A percentile compares a stretch with the other conserved stretches of the same genome.
phyloP scores from a whole-genome alignment of 1,284 basidiomycete genomes.

The Boletus sp. region DNA sequence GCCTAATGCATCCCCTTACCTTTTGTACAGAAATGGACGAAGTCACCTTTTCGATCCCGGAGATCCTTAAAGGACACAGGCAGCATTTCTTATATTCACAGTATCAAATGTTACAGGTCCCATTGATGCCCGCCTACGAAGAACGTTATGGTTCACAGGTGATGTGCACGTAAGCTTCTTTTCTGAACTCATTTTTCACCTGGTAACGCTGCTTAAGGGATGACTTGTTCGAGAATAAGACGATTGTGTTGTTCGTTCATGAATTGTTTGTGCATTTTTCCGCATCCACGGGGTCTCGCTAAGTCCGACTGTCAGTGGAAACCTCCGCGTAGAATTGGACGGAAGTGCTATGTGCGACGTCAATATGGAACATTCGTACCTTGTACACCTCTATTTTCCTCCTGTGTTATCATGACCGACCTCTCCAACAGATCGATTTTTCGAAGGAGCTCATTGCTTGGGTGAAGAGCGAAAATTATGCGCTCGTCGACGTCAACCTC shows the following conservation, averaged over 20 bases:
- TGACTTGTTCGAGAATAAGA: constrained; percentile 65
- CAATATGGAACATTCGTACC: constrained; percentile 74
- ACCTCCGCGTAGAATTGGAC: constrained; percentile 76
- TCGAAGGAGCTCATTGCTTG: constrained; percentile 78
- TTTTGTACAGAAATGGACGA: constrained; percentile 49
- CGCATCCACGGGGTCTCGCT: constrained; percentile 3
- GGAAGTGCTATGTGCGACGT: constrained; percentile 71
- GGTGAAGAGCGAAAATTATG: constrained; percentile 63
- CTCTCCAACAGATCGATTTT: constrained; percentile 68
- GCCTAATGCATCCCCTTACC: constrained; percentile 1
- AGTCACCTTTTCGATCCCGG: constrained; percentile 62
- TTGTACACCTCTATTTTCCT: constrained; percentile 46
- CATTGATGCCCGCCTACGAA: constrained; percentile 68
- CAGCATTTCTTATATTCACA: constrained; percentile 71
- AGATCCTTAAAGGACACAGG: constrained; percentile 84
- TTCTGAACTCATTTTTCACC: background rate
- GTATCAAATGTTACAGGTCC: constrained; percentile 77
- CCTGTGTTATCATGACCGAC: constrained; percentile 1
- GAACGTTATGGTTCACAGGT: constrained; percentile 74
- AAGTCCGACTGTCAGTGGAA: constrained; percentile 56
- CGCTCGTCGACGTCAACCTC: constrained; percentile 85
- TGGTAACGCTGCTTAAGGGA: constrained; percentile 37
- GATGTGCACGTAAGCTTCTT: constrained; percentile 70
- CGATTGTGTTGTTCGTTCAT: constrained; percentile 80
- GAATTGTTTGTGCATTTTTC: constrained; percentile 68